A percentile compares a stretch with the other conserved stretches of the same genome.
Conservation (phyloP, 176 grass and related monocot genomes). For the Eragrostis nindensis region DNA sequence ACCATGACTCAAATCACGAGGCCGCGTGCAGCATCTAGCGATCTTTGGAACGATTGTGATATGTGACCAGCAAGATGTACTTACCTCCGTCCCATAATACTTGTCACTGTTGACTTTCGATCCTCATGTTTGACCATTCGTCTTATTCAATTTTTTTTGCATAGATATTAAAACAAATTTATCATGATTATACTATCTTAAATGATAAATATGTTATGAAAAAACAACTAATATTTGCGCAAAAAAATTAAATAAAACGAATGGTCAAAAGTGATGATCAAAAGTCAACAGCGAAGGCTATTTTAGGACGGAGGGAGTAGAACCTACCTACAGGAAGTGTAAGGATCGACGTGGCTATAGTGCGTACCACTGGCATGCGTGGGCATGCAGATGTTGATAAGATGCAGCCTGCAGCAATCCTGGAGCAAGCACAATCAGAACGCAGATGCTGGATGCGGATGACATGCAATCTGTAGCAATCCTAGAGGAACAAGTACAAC, state of each 20-base stretch:
- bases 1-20: neutral
- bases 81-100: too few relatives aligned
- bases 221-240: too few relatives aligned
- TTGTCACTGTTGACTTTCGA: too few relatives aligned
- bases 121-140: too few relatives aligned
- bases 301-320: too few relatives aligned
- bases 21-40: neutral
- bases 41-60: neutral
- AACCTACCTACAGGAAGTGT: neutral
- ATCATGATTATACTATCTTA: too few relatives aligned
- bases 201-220: too few relatives aligned
- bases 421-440: neutral
- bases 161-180: too few relatives aligned
- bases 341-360: neutral
- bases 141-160: too few relatives aligned
- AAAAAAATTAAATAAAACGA: too few relatives aligned
- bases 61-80: neutral
- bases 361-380: neutral
- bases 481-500: neutral
- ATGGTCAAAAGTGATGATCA: too few relatives aligned
- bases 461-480: conserved; percentile 16
- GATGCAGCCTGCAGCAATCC: neutral
- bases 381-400: neutral
- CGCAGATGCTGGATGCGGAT: neutral
- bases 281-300: too few relatives aligned